Evolutionary conservation across 2,329 filamentous ascomycete genomes (phyloP).

Genomic region (Ophiocordyceps australis): DNA sequence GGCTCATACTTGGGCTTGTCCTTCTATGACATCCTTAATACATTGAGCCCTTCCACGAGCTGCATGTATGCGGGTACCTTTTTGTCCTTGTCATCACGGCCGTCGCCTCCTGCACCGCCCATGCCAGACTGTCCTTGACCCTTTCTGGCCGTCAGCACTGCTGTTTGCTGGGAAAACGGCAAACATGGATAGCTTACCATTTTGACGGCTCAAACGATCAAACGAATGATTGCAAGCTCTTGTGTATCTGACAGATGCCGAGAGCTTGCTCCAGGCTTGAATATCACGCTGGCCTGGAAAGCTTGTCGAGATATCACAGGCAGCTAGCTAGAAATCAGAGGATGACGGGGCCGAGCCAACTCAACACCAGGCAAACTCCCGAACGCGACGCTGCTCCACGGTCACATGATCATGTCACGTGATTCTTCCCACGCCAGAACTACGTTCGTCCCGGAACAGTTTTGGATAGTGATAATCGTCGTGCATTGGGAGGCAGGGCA

Average conservation of each 20-base stretch:
- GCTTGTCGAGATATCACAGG: no score
- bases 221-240: conserved; percentile 3
- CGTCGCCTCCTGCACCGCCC: conserved; percentile 55
- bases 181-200: conserved; percentile 1
- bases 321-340: no score
- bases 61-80: conserved; percentile 40
- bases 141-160: conserved; percentile 19
- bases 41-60: background rate
- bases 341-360: no score
- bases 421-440: no score
- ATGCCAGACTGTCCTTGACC: conserved; percentile 80
- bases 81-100: conserved; percentile 79
- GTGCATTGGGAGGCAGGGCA: no score
- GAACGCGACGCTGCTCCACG: no score
- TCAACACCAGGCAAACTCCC: no score
- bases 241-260: conserved; percentile 2
- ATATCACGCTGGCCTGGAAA: no score
- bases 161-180: background rate
- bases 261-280: conserved; percentile 6
- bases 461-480: no score
- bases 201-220: conserved; percentile 11
- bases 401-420: no score
- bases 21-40: conserved; percentile 43
- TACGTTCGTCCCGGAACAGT: no score
- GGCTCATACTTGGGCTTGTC: conserved; percentile 99